Conservation (phyloP, 257 asterid species). For the Echium plantagineum region DNA sequence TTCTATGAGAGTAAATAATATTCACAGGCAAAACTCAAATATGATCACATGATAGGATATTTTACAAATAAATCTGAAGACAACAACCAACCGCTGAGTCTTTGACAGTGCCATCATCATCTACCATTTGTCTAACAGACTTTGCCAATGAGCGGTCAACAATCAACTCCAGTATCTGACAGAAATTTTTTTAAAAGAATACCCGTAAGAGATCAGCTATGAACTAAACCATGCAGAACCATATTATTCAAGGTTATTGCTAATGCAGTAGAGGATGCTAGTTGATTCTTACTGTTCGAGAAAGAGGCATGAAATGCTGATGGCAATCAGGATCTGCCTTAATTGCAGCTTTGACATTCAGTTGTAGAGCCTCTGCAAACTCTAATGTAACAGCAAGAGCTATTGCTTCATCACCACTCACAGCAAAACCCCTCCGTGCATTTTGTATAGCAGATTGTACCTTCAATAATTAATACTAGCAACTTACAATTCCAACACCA, state of each 20-base stretch:
- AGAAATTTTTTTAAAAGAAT: constrained; percentile 11
- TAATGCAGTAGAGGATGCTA: background rate
- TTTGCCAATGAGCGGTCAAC: constrained; percentile 45
- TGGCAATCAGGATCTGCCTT: constrained; percentile 70
- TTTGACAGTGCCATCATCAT: constrained; percentile 90
- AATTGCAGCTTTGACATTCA: constrained; percentile 66
- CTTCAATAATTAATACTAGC: too few species aligned
- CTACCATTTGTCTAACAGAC: constrained; percentile 62
- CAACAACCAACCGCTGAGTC: constrained; percentile 79
- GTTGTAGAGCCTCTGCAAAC: constrained; percentile 57
- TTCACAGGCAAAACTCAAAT: background rate
- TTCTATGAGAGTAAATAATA: background rate
- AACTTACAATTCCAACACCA: too few species aligned
- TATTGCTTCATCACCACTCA: constrained; percentile 67
- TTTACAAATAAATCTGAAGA: constrained; percentile 4
- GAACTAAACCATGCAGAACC: background rate
- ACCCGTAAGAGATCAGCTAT: constrained; percentile 6
- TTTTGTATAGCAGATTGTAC: constrained; percentile 55
- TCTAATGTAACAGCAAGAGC: constrained; percentile 48
- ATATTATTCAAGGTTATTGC: background rate
- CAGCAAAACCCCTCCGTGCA: constrained; percentile 53
- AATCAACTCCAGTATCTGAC: constrained; percentile 69
- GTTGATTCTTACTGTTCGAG: constrained; percentile 44
- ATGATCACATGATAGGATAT: background rate
- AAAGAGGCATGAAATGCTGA: constrained; percentile 72